Evolutionary conservation across 306 rosid genomes (phyloP).

Genomic region (Rosa chinensis): DNA sequence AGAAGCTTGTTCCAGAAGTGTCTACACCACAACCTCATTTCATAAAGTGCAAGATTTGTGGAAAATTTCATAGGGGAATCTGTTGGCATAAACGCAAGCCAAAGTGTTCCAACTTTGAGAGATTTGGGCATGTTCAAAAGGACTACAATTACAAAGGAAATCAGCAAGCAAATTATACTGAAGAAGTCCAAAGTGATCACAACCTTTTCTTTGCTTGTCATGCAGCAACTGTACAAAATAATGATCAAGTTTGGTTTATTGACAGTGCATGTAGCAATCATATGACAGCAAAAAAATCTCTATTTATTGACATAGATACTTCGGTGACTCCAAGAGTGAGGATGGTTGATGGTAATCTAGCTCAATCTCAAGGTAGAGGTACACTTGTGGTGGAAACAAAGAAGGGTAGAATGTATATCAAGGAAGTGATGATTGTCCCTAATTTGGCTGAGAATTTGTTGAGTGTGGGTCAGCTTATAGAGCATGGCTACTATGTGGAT

Average conservation of each 20-base stretch:
- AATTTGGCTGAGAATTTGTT: neutral
- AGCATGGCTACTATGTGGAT: neutral
- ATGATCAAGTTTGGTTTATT: neutral
- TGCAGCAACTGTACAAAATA: too few species aligned
- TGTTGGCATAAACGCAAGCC: neutral
- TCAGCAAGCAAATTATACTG: neutral
- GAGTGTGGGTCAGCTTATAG: neutral
- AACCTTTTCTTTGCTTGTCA: neutral
- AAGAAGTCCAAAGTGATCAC: neutral
- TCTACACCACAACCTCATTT: neutral
- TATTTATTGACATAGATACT: too few species aligned
- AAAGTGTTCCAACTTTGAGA: neutral
- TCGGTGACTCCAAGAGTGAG: neutral
- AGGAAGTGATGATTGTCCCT: neutral
- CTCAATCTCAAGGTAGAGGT: neutral
- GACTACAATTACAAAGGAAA: neutral
- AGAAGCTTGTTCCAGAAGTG: too few species aligned
- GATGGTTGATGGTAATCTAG: neutral
- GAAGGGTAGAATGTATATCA: neutral
- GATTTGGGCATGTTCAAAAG: neutral
- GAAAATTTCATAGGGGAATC: neutral
- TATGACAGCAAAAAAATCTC: too few species aligned
- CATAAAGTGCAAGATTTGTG: neutral
- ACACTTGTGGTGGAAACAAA: neutral
- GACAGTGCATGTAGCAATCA: too few species aligned